These are phyloP conservation scores for Penicillium sp. DNA, from an alignment of 2,329 filamentous ascomycete genomes.

Conservation along the genomic window DNA sequence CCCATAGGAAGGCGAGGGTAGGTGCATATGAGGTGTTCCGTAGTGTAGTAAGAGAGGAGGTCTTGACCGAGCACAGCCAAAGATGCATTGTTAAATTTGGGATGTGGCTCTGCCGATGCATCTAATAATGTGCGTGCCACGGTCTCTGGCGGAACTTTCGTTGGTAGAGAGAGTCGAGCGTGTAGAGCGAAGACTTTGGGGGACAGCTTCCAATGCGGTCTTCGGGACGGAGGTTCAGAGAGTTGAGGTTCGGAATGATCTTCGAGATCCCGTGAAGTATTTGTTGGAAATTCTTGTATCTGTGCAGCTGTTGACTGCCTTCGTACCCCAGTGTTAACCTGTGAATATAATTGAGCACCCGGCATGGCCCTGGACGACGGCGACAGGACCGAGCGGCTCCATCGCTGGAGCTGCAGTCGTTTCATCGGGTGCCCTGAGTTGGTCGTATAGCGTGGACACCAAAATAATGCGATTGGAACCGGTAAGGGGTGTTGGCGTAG, in stretches of 20 bases:
- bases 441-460: conserved; percentile 14
- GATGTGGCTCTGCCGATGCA: conserved; percentile 73
- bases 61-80: conserved; percentile 77
- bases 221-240: conserved; percentile 66
- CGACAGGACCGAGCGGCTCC: conserved; percentile 49
- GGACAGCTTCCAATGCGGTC: conserved; percentile 63
- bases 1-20: conserved; percentile 87
- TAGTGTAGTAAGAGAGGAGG: conserved; percentile 81
- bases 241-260: conserved; percentile 32
- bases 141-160: conserved; percentile 77
- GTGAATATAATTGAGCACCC: conserved; percentile 34
- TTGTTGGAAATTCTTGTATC: conserved; percentile 24
- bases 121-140: conserved; percentile 84
- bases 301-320: conserved; percentile 38
- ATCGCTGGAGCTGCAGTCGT: conserved; percentile 49
- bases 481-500: conserved; percentile 14
- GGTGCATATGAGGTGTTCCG: conserved; percentile 81
- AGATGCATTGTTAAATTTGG: conserved; percentile 82
- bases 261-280: conserved; percentile 24
- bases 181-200: conserved; percentile 91
- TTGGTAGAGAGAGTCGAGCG: conserved; percentile 77
- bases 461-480: conserved; percentile 17
- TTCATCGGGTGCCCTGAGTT: conserved; percentile 41
- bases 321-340: conserved; percentile 32
- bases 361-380: conserved; percentile 45